Base-by-base conservation (phyloP, 495 filamentous ascomycete species). In the Hyaloscypha variabilis region DNA sequence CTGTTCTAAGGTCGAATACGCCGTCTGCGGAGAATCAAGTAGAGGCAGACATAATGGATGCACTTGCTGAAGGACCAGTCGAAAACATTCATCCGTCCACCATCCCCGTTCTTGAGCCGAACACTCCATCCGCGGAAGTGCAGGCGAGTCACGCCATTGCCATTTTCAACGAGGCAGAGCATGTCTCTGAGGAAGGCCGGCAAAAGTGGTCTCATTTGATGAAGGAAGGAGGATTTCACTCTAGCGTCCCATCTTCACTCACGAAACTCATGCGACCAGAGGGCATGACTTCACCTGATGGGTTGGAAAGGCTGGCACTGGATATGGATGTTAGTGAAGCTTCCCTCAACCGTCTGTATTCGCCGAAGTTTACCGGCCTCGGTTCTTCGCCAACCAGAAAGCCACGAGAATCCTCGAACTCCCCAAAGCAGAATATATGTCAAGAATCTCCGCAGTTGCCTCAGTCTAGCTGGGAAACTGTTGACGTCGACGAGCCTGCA, bases 221-320 rank as follows among this genome's bases (percentile, higher is more conserved):
- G 19, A 72, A 69, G 28, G 78, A 79, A 42, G 76, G 76, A 28
- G 77, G 77, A 13, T 80, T 77, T 73, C 74, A 73, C 23, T 76
- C 76, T 46, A 73, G 70, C 46, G 64, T 80, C 42, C 69, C 71
- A n/a, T 72, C 75, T 8, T 74, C 71, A 6, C 29, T 70, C 5
- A 58, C 60, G 23, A 72, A 31, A 54, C 59, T 63, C n/a, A 52
- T 69, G 3, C 67, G 72, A 25, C 67, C 69, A n/a, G 69, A 71
- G 42, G 53, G 59, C 26, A 60, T 66, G 46, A 50, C 54, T 21
- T 66, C 26, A n/a, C 60, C 63, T 30, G 64, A 59, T 31, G 66
- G 69, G 19, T 57, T 66, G 6, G 30, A 28, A 10, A 30, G 49
- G 24, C 66, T 69, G 14, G 64, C 65, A 36, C 67, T 69, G 50